Evolutionary conservation across 306 rosid species (phyloP).

Genomic region (Trichosanthes cucumerina): DNA sequence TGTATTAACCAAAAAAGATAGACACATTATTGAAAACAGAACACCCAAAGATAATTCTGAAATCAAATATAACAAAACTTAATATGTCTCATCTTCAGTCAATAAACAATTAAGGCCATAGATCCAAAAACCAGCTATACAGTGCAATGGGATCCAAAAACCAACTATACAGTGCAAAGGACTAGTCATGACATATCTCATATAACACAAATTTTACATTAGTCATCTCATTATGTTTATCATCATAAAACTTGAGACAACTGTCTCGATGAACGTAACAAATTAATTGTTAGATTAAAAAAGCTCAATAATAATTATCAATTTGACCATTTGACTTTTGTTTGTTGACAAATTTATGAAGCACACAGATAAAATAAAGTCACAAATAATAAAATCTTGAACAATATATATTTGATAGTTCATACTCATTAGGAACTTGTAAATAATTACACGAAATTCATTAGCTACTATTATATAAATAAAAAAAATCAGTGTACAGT

Average conservation of each 20-base stretch:
- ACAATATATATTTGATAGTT: background rate
- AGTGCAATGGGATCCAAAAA: conserved; percentile 1
- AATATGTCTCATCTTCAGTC: background rate
- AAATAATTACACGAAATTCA: background rate
- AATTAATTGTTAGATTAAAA: background rate
- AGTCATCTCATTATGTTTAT: background rate
- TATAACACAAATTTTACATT: background rate
- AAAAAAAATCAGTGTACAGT: background rate
- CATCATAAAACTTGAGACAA: background rate
- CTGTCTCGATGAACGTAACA: background rate
- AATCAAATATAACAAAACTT: background rate
- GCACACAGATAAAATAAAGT: background rate
- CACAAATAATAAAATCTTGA: background rate
- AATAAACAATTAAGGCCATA: background rate
- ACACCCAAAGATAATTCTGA: background rate
- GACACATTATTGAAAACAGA: background rate
- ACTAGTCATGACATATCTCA: background rate
- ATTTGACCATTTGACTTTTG: background rate
- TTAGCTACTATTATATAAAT: background rate
- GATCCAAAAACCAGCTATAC: conserved; percentile 1
- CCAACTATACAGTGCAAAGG: conserved; percentile 8
- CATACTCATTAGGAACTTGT: background rate
- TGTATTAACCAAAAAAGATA: conserved; percentile 17
- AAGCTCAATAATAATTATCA: background rate
- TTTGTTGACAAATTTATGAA: background rate